Conservation (phyloP, 768 basidiomycete genomes). For the Agrocybe pediades region DNA sequence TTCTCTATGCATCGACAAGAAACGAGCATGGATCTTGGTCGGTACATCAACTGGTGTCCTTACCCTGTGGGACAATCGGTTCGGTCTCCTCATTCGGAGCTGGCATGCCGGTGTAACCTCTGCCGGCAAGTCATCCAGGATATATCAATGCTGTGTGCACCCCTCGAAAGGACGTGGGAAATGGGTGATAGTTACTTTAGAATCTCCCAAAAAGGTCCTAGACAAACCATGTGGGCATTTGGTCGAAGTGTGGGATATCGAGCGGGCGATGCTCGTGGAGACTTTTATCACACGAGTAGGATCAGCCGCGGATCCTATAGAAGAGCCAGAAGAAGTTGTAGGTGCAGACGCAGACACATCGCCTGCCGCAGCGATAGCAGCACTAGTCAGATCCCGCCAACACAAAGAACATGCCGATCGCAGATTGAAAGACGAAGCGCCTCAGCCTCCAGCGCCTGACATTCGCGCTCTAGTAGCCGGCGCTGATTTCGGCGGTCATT, state of each 20-base stretch:
- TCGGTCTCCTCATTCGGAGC: constrained; percentile 84
- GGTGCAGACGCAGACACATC: constrained; percentile 60
- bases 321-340: constrained; percentile 52
- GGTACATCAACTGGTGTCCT: constrained; percentile 86
- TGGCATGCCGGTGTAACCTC: constrained; percentile 75
- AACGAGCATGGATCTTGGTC: constrained; percentile 84
- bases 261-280: constrained; percentile 78
- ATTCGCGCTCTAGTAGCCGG: constrained; percentile 73
- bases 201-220: constrained; percentile 44
- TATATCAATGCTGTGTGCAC: constrained; percentile 80
- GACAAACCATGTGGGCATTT: constrained; percentile 52
- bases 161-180: constrained; percentile 86
- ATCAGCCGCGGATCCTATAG: constrained; percentile 45
- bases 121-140: constrained; percentile 52
- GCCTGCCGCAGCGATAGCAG: constrained; percentile 77
- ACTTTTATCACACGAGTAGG: constrained; percentile 65
- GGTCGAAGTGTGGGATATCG: constrained; percentile 93
- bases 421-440: constrained; percentile 19
- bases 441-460: constrained; percentile 55
- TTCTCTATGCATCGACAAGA: constrained; percentile 79
- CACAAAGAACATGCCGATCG: constrained; percentile 18
- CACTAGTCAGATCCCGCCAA: constrained; percentile 74
- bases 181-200: constrained; percentile 87
- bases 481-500: constrained; percentile 75
- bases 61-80: constrained; percentile 94